Evolutionary conservation across 2,329 filamentous ascomycete species (phyloP), one percentile per base, ranked within the genome.

Genomic region (Fusarium penzigii): DNA sequence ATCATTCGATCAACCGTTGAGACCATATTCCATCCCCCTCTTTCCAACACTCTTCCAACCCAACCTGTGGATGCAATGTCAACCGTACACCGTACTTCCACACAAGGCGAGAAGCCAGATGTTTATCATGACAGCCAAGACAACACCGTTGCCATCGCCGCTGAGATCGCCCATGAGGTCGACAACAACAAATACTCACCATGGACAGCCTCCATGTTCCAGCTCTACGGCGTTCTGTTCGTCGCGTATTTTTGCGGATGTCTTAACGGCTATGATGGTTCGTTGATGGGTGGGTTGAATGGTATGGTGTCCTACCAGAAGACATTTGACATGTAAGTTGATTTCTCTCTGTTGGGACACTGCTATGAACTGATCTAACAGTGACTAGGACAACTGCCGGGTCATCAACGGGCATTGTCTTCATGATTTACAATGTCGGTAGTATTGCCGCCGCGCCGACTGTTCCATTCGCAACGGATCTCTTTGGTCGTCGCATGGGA

Each of bases 171-270:
- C 4, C 70, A 75, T 29, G 70, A 75, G 32, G 68, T 68, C 6
- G 68, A 72, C 11, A 65, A 66, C 6, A 68, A 68, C 7, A 64
- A 68, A 4, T 74, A 71, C 50, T 77, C 69, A 7, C 79, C 79
- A 46, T 83, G 77, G 75, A 81, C 78, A 0, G 56, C 55, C 52
- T 70, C 68, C 14, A 79, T 83, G 78, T 68, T 78, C 45, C 74
- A 75, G 16, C 72, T 84, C 0, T 84, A 83, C 49, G 66, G 72
- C 10, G 73, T 77, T 20, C 65, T 83, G 1, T 44, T 69, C 3
- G 66, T 79, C 4, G 74, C 78, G 2, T 84, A 81, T 56, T 70
- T 82, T 8, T 82, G 80, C 56, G 80, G 79, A 3, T 80, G 76
- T 51, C 70, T 83, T 39, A 63, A 63, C 5, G 57, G 60, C 2